Percentiles rank a stretch among this genome's conserved stretches.
Evolutionary conservation across 1,284 basidiomycete species (phyloP).

Genomic region (Puccinia hordei): DNA sequence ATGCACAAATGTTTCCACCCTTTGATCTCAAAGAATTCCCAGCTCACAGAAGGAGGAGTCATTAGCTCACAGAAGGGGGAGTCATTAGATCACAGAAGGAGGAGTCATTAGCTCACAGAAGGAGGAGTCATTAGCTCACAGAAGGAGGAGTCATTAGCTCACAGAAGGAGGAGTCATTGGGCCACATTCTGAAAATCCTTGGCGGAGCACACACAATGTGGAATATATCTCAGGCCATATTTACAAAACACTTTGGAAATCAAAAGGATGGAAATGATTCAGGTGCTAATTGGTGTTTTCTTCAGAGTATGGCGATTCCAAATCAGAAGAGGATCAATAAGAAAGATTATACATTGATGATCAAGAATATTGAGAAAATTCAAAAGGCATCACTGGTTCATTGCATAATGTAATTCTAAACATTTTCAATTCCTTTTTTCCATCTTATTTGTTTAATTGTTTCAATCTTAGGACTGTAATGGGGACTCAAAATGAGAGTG

Average conservation of each 20-base stretch:
- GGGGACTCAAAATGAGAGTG: not conserved
- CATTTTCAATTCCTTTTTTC: too few relatives aligned
- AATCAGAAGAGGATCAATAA: not conserved
- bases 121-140: too few relatives aligned
- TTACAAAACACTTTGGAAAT: not conserved
- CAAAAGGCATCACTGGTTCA: not conserved
- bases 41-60: not conserved
- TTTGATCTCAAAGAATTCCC: not conserved
- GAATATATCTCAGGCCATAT: constrained; percentile 17
- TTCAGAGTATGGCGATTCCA: not conserved
- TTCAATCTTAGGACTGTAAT: not conserved
- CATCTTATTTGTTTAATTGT: not conserved
- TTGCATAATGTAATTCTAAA: not conserved
- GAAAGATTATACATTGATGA: constrained; percentile 16
- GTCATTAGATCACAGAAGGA: too few relatives aligned
- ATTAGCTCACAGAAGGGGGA: too few relatives aligned
- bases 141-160: too few relatives aligned
- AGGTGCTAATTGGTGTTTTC: not conserved
- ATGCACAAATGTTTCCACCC: not conserved
- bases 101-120: too few relatives aligned
- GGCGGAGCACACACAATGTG: constrained; percentile 15
- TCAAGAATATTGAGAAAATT: not conserved
- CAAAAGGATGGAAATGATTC: not conserved
- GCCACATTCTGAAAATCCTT: not conserved
- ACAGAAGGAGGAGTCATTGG: not conserved